A percentile compares a stretch with the other conserved stretches of the same genome.
phyloP scores from a whole-genome alignment of 495 filamentous ascomycete genomes.

The Terfezia boudieri region DNA sequence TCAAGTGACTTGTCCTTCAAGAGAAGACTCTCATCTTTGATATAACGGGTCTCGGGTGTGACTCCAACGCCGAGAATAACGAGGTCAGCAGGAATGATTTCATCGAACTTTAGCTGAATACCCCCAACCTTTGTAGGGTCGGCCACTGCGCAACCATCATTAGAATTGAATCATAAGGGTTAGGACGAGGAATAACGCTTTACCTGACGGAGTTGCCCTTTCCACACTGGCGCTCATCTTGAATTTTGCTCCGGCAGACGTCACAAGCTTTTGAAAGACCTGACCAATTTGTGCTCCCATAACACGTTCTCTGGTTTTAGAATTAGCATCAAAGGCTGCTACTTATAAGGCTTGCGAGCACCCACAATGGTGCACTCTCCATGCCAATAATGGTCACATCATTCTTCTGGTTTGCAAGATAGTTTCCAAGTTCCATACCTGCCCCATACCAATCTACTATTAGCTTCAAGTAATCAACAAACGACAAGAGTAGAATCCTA shows the following conservation, averaged over 20 bases:
- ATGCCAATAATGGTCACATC: conserved; percentile 79
- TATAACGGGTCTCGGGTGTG: conserved; percentile 60
- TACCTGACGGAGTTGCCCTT: conserved; percentile 44
- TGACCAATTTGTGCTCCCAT: conserved; percentile 64
- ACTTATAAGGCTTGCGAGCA: too few relatives aligned
- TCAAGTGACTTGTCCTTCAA: conserved; percentile 4
- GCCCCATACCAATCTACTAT: not conserved
- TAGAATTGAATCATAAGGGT: too few relatives aligned
- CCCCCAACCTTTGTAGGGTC: conserved; percentile 50
- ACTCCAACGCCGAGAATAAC: conserved; percentile 85
- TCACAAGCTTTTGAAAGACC: conserved; percentile 52
- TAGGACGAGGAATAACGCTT: not conserved
- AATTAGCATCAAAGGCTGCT: too few relatives aligned
- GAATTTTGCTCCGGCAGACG: conserved; percentile 75
- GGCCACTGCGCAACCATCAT: conserved; percentile 9
- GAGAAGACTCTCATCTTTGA: conserved; percentile 32
- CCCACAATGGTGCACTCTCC: conserved; percentile 50
- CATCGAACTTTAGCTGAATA: conserved; percentile 70
- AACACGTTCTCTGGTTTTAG: conserved; percentile 37
- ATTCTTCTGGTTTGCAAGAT: conserved; percentile 46
- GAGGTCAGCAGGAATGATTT: conserved; percentile 61
- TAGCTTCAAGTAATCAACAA: not conserved
- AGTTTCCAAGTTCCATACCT: conserved; percentile 82
- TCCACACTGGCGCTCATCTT: conserved; percentile 57
- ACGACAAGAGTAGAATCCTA: not conserved